Evolutionary conservation across 2,329 filamentous ascomycete genomes (phyloP), one percentile per base, ranked within the genome.

Genomic region (Fusarium cyanostomum): DNA sequence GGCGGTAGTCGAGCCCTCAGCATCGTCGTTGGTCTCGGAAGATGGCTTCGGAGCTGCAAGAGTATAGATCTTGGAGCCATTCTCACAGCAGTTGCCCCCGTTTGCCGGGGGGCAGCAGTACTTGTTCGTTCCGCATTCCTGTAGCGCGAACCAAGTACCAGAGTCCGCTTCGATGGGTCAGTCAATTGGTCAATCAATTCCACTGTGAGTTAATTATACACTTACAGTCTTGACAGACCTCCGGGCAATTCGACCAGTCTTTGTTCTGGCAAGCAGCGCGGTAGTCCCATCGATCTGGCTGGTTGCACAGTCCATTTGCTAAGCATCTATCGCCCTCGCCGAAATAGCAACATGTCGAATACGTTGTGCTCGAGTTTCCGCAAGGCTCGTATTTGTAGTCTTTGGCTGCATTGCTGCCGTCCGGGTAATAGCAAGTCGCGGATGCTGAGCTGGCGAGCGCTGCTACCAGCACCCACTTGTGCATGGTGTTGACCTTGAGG

Each of bases 381-480:
- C 66, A 69, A 8, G 66, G 66, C 45, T 68, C 31, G 41, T 69
- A 69, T 8, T 62, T 38, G 62, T 69, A 69, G 37, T 69, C 66
- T 11, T 59, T 63, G 13, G 52, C 56, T 11, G 65, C 54, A 8
- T 64, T 57, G 33, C 52, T 64, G 3, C 66, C 66, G 15, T 69
- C 61, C 7, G 66, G 62, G 42, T 69, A 69, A 46, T 68, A 69
- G 45, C 66, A 69, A 4, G 50, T 37, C 24, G 66, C 65, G 1
- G 28, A 48, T 8, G 16, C 31, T n/a, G 15, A 54, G 5, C 31
- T 18, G 13, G 15, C 50, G 4, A 66, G 8, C 3, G 44, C 38
- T 7, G 45, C 21, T 7, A 59, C 8, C 2, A 64, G 21, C 8
- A 24, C 16, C 46, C 39, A 51, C 3, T 35, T 58, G 16, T 15